Base-by-base conservation (phyloP, 2,329 filamentous ascomycete species). In the Diaporthe longicolla region DNA sequence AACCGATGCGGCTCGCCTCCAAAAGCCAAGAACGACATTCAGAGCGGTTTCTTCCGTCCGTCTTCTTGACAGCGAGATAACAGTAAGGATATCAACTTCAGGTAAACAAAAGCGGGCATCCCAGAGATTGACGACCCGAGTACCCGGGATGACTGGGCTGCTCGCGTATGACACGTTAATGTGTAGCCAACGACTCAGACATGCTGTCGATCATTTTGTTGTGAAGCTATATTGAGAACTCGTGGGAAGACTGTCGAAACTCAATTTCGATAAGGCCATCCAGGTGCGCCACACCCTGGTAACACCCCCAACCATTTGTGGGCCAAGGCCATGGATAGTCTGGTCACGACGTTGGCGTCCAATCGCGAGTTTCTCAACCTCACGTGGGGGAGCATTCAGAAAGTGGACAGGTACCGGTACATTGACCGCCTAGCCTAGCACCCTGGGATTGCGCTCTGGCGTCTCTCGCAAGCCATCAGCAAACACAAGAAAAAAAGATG, bases 181-280 rank as follows among this genome's bases (percentile, higher is more conserved):
- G 8, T 48, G 29, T 50, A 24, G 45, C 54, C 15, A 50, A 59
- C 68, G 68, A 50, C 43, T 59, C 40, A 59, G 68, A 21, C 68
- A 71, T 50, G 55, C n/a, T 59, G 68, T 52, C 68, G 45, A 59
- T 35, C 40, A 52, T 40, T 52, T 32, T 26, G 17, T 21, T 11
- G 43, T 71, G 69, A 71, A 21, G 69, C 69, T 71, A 68, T 68
- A 71, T 71, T 71, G 55, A 71, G 69, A 71, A 52, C 19, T 61
- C 55, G 43, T 40, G 35, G 55, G 55, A 61, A 71, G n/a, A 35
- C 69, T 21, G 69, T 71, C 55, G 69, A 71, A 59, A 68, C 63
- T 52, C 55, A 50, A 40, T 52, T 71, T 71, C 43, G 69, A 71
- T 71, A 61, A 52, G 43, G 32, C 6, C 69, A 71, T 61, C 45